phyloP scores from a whole-genome alignment of 495 filamentous ascomycete genomes.

The Pseudoneurospora amorphoporcata region DNA sequence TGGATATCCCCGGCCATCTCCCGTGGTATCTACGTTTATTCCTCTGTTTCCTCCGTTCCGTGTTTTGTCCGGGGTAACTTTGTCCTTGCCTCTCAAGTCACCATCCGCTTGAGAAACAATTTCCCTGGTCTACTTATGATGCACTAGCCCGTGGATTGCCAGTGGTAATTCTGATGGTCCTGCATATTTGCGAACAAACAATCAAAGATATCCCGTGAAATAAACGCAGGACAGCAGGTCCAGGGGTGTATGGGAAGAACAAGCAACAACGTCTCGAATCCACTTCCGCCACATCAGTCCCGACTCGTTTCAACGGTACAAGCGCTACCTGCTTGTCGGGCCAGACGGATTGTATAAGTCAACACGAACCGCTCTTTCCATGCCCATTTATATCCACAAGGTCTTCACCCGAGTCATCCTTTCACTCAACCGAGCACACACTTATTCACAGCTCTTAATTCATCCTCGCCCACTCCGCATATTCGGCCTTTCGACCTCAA shows the following conservation, averaged over 20 bases:
- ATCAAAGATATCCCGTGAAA: background rate
- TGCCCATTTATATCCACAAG: background rate
- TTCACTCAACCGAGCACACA: background rate
- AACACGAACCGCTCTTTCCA: background rate
- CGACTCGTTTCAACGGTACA: conserved; percentile 12
- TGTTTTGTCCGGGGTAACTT: background rate
- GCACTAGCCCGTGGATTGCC: conserved; percentile 32
- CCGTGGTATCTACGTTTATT: background rate
- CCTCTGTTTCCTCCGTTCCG: conserved; percentile 1
- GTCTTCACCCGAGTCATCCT: background rate
- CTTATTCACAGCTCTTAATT: background rate
- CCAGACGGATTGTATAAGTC: conserved; percentile 9
- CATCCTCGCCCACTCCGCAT: background rate
- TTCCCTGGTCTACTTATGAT: conserved; percentile 21
- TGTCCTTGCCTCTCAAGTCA: background rate
- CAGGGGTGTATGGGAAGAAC: background rate
- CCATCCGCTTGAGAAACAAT: background rate
- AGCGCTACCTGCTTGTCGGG: conserved; percentile 11
- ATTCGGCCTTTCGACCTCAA: background rate
- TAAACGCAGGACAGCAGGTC: background rate
- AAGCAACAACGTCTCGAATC: conserved; percentile 24
- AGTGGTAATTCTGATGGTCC: conserved; percentile 27
- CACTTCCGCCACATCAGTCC: conserved; percentile 35
- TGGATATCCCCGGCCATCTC: background rate
- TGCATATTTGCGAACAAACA: conserved; percentile 37